Base-by-base conservation (phyloP, 768 basidiomycete species). In the Tephrocybe rancida region DNA sequence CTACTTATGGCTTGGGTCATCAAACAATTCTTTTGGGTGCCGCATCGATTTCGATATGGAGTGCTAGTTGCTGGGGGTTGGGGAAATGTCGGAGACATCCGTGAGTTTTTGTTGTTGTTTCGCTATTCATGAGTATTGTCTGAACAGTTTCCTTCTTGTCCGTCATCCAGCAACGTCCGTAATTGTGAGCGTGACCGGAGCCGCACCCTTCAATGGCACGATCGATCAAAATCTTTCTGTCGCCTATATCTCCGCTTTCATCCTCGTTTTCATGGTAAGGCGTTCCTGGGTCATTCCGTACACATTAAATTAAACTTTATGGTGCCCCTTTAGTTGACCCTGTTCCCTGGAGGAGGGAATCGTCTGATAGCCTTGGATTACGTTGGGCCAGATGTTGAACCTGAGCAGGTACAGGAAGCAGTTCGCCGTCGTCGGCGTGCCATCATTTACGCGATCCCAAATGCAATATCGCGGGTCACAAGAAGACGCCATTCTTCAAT, bases 31-130 rank as follows among this genome's bases (percentile, higher is more conserved):
- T 90, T 87, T 61, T 90, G 88, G 83, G 87, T 91, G 2, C 90
- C 90, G 1, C 85, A 88, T 61, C 78, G 86, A 24, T 90, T 91
- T 62, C 74, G 88, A 43, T 82, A 84, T 60, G 90, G 88, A 0
- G 75, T 91, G 21, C 61, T 90, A 0, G 80, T 82, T 3, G 87
- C 88, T 0, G 88, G 87, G 34, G 82, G 79, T 3, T 90, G 83
- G 82, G 79, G 74, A 8, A 90, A 90, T 59, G 79, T 79, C 39
- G 87, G 84, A 8, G 89, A 88, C 61, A 80, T 90, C 27, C 85
- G 87, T 89, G 61, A 63, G 84, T 70, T 37, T 43, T 48, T 13
- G 10, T 6, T 10, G 19, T 5, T 7, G 14, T 41, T 30, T 14
- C 19, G 7, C 26, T 16, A 5, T 6, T 22, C 26, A 16, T n/a